A percentile compares a stretch with the other conserved stretches of the same genome.
Conservation (phyloP, 805 yeast genomes). For the Metschnikowia reukaufii region DNA sequence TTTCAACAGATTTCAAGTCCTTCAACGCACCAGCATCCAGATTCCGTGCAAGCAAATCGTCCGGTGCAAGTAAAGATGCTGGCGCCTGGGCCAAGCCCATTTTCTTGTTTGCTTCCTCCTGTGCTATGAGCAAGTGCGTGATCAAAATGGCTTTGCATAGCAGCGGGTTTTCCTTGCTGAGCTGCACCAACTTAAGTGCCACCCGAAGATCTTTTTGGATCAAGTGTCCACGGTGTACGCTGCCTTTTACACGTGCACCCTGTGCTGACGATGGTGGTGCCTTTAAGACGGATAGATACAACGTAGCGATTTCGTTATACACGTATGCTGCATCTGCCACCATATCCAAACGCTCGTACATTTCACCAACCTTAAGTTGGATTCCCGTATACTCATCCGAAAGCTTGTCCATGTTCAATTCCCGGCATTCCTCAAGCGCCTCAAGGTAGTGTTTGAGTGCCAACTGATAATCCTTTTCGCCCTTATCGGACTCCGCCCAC, state of each 20-base stretch:
- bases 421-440: constrained; percentile 65
- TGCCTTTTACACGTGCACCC: constrained; percentile 23
- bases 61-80: constrained; percentile 10
- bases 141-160: constrained; percentile 56
- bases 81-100: constrained; percentile 25
- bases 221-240: constrained; percentile 50
- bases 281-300: constrained; percentile 54
- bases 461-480: constrained; percentile 56
- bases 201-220: constrained; percentile 71
- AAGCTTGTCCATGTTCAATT: constrained; percentile 53
- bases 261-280: constrained; percentile 31
- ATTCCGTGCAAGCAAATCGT: constrained; percentile 1
- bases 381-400: constrained; percentile 88
- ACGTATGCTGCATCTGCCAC: constrained; percentile 62
- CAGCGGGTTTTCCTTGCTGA: constrained; percentile 47
- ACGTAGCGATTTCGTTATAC: constrained; percentile 64
- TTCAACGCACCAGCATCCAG: not conserved
- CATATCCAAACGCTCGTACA: constrained; percentile 72
- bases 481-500: constrained; percentile 79
- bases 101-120: constrained; percentile 55
- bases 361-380: constrained; percentile 82
- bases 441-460: constrained; percentile 74
- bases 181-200: constrained; percentile 64
- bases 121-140: constrained; percentile 65
- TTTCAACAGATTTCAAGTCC: not conserved